Evolutionary conservation across 352 stramenopile species (phyloP).

Genomic region (Phytopythium kandeliae): DNA sequence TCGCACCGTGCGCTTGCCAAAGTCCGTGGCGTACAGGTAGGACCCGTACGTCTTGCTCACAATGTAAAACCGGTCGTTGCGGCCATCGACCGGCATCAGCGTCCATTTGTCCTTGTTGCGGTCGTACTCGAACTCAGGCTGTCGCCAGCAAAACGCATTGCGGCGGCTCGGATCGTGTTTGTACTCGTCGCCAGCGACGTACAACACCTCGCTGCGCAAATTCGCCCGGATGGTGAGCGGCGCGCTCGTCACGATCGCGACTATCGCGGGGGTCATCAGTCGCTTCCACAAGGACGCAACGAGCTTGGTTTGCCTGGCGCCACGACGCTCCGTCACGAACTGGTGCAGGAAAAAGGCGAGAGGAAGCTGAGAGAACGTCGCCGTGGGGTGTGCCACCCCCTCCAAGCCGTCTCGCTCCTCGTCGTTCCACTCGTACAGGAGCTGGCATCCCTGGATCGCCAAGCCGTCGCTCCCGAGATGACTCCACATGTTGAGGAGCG

Average conservation of each 20-base stretch:
- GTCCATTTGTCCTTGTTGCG: slow-evolving; percentile 31
- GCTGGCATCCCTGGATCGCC: slow-evolving; percentile 3
- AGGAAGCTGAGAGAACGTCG: background rate
- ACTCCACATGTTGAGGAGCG: background rate
- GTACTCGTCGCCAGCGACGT: slow-evolving; percentile 16
- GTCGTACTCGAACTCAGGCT: slow-evolving; percentile 19
- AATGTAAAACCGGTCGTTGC: background rate
- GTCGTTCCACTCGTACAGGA: background rate
- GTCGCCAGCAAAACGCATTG: slow-evolving; percentile 33
- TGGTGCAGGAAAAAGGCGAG: background rate
- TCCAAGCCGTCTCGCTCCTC: background rate
- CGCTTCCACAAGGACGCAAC: slow-evolving; percentile 7
- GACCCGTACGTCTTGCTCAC: background rate
- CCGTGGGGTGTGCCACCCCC: background rate
- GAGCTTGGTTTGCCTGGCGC: background rate
- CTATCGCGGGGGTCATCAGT: slow-evolving; percentile 19
- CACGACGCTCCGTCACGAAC: background rate
- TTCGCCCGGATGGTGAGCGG: slow-evolving; percentile 18
- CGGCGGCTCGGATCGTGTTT: slow-evolving; percentile 28
- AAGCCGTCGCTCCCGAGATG: background rate
- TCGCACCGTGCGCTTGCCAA: background rate
- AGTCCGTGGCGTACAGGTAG: background rate
- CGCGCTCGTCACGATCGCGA: slow-evolving; percentile 25
- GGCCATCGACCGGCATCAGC: slow-evolving; percentile 7
- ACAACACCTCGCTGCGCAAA: slow-evolving; percentile 18